These are phyloP conservation scores for Debaryomycetaceae sp. DNA, from an alignment of 1,139 yeast species.

Conservation along the genomic window DNA sequence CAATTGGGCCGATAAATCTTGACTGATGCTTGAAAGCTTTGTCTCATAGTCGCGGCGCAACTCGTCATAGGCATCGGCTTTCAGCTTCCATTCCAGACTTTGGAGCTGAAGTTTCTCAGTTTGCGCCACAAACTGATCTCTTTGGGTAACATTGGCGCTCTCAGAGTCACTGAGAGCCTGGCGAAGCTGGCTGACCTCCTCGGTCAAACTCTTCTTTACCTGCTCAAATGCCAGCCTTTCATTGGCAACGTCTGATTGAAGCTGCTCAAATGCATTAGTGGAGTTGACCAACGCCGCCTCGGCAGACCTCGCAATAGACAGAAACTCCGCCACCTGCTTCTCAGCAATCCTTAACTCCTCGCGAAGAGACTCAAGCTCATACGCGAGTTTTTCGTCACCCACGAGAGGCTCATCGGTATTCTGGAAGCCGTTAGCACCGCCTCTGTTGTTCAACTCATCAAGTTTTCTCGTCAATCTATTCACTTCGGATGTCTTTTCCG, in stretches of 20 bases:
- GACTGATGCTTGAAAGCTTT: constrained; percentile 24
- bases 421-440: constrained; percentile 8
- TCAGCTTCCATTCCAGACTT: constrained; percentile 18
- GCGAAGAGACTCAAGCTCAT: constrained; percentile 31
- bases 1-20: constrained; percentile 51
- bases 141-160: constrained; percentile 13
- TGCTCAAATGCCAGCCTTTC: constrained; percentile 17
- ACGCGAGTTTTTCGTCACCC: constrained; percentile 10
- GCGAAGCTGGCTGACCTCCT: constrained; percentile 17
- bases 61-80: constrained; percentile 33
- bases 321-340: constrained; percentile 34
- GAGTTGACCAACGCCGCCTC: constrained; percentile 39
- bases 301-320: constrained; percentile 37
- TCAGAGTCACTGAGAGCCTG: constrained; percentile 13
- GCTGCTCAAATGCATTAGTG: constrained; percentile 34
- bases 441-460: constrained; percentile 13
- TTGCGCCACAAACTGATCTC: constrained; percentile 13
- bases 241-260: constrained; percentile 22
- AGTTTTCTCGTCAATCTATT: constrained; percentile 24
- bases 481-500: constrained; percentile 25
- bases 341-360: constrained; percentile 37
- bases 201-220: constrained; percentile 21
- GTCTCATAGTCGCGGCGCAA: constrained; percentile 31
- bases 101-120: constrained; percentile 21
- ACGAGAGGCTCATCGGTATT: constrained; percentile 1